Percentiles rank a stretch among this genome's conserved stretches.
Conservation (phyloP, 306 rosid genomes). For the Inga laurina region DNA sequence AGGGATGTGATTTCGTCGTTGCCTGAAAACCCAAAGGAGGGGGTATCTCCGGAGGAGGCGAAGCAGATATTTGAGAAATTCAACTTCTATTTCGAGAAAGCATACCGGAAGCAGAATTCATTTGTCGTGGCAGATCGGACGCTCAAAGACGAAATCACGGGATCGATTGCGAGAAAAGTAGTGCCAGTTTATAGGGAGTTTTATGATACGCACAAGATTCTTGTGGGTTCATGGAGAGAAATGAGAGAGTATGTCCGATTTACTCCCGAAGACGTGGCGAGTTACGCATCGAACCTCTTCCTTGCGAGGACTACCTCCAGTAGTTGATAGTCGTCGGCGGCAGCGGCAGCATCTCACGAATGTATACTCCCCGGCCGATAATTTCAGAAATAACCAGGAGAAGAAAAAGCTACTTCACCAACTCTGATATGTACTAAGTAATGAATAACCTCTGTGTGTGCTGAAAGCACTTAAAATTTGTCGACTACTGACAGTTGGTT, state of each 20-base stretch:
- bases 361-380: background rate
- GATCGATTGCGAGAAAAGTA: constrained; percentile 42
- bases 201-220: constrained; percentile 35
- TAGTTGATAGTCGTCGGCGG: constrained; percentile 15
- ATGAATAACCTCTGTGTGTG: background rate
- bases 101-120: constrained; percentile 50
- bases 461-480: background rate
- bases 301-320: constrained; percentile 19
- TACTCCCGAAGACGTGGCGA: constrained; percentile 56
- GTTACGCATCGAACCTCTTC: constrained; percentile 47
- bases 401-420: background rate
- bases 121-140: constrained; percentile 42
- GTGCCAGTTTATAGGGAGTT: constrained; percentile 52
- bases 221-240: constrained; percentile 18
- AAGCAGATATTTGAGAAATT: constrained; percentile 53
- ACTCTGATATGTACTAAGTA: background rate
- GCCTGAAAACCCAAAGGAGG: constrained; percentile 49
- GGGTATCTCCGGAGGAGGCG: constrained; percentile 43
- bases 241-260: constrained; percentile 27
- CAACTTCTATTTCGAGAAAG: constrained; percentile 51
- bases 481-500: background rate
- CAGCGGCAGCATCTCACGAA: background rate
- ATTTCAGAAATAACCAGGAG: background rate
- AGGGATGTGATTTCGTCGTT: constrained; percentile 50
- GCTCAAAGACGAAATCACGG: constrained; percentile 57